Percentiles rank a stretch among this genome's conserved stretches.
Evolutionary conservation across 1,139 yeast genomes (phyloP).

Genomic region (Casaregolazyma lundiana): DNA sequence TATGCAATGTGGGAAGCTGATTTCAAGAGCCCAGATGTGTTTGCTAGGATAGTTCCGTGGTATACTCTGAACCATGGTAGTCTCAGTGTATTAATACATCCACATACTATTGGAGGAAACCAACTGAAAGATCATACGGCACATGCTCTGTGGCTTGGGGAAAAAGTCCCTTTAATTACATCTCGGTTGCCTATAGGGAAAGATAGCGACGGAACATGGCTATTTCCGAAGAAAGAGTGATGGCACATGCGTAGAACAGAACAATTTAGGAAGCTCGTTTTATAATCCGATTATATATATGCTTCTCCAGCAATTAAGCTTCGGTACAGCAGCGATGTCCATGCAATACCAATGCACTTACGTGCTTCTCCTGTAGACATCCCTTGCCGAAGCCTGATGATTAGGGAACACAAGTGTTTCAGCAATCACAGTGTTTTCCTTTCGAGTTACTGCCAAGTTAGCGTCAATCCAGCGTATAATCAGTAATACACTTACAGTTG

Average conservation of each 20-base stretch:
- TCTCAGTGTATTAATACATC: slow-evolving; percentile 52
- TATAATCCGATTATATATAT: too few species aligned
- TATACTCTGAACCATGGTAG: slow-evolving; percentile 50
- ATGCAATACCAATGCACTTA: background rate
- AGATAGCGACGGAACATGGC: background rate
- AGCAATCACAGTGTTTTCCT: slow-evolving; percentile 71
- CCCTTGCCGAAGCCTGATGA: slow-evolving; percentile 72
- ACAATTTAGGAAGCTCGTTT: too few species aligned
- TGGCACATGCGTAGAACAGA: too few species aligned
- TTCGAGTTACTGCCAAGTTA: slow-evolving; percentile 45
- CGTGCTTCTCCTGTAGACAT: slow-evolving; percentile 39
- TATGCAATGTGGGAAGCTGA: slow-evolving; percentile 41
- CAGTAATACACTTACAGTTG: slow-evolving; percentile 37
- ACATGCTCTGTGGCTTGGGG: slow-evolving; percentile 53
- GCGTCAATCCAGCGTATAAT: slow-evolving; percentile 14
- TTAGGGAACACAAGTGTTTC: slow-evolving; percentile 72
- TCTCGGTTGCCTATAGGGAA: slow-evolving; percentile 13
- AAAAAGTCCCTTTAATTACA: slow-evolving; percentile 28
- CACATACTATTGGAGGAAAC: slow-evolving; percentile 36
- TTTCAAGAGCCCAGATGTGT: slow-evolving; percentile 33
- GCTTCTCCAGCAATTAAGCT: too few species aligned
- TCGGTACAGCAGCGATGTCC: too few species aligned
- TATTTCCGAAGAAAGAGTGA: too few species aligned
- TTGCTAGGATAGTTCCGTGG: slow-evolving; percentile 35
- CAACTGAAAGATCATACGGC: slow-evolving; percentile 47